A percentile compares a stretch with the other conserved stretches of the same genome.
These are phyloP conservation scores for Botrytis medusae DNA, from an alignment of 2,329 filamentous ascomycete genomes.

Conservation along the genomic window DNA sequence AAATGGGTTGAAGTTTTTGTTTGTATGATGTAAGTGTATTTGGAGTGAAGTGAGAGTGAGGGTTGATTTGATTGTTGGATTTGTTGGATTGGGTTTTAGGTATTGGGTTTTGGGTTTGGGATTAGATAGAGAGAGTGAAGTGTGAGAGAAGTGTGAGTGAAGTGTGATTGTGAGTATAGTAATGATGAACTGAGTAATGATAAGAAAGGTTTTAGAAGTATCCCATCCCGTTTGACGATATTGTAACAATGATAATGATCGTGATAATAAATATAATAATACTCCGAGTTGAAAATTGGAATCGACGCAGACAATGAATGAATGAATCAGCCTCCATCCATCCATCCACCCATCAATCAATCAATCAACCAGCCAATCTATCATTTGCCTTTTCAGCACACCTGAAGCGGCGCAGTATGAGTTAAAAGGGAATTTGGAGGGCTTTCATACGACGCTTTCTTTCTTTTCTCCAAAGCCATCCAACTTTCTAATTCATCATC, in stretches of 20 bases:
- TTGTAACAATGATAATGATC: not conserved
- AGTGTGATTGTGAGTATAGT: not conserved
- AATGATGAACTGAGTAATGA: not conserved
- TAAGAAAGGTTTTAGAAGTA: not conserved
- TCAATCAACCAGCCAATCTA: not conserved
- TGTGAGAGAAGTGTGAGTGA: too few relatives aligned
- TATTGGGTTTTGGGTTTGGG: not conserved
- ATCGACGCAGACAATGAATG: not conserved
- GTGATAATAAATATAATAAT: not conserved
- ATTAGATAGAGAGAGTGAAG: not conserved
- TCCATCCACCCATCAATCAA: not conserved
- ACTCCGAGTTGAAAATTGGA: not conserved
- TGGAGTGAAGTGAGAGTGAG: not conserved
- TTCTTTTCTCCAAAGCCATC: constrained; percentile 11
- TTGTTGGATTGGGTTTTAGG: not conserved
- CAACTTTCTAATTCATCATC: not conserved
- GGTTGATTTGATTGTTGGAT: not conserved
- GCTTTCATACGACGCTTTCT: constrained; percentile 8
- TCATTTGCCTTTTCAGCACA: constrained; percentile 8
- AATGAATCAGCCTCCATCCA: constrained; percentile 6
- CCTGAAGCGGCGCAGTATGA: constrained; percentile 14
- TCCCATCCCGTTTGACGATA: not conserved
- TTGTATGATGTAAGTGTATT: not conserved
- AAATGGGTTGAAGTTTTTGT: not conserved
- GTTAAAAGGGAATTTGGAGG: not conserved